A percentile compares a stretch with the other conserved stretches of the same genome.
Evolutionary conservation across 768 basidiomycete genomes (phyloP).

Genomic region (Pleurotus tuber-regium): DNA sequence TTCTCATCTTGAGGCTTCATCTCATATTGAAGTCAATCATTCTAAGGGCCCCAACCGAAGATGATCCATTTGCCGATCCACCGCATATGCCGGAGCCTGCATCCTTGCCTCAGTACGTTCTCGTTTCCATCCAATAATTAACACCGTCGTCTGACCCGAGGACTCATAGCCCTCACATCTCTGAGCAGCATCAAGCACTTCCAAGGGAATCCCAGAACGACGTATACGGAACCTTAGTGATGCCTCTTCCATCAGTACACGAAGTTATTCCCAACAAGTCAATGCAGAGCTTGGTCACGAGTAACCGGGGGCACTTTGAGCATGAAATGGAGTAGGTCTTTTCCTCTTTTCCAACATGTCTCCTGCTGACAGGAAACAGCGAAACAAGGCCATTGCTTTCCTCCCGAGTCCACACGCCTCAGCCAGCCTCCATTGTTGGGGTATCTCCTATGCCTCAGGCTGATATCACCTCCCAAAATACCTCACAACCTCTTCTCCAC

Average conservation of each 20-base stretch:
- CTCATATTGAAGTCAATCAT: slow-evolving; percentile 6
- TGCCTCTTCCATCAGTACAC: slow-evolving; percentile 42
- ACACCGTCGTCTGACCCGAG: not conserved
- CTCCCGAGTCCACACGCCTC: slow-evolving; percentile 27
- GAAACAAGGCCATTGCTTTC: slow-evolving; percentile 54
- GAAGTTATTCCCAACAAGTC: slow-evolving; percentile 36
- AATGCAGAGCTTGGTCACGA: slow-evolving; percentile 12
- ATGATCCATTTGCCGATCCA: slow-evolving; percentile 34
- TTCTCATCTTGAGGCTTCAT: not conserved
- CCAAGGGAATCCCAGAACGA: slow-evolving; percentile 22
- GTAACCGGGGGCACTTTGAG: slow-evolving; percentile 7
- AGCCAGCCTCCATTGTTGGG: slow-evolving; percentile 16
- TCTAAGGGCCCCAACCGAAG: slow-evolving; percentile 13
- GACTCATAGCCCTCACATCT: slow-evolving; percentile 18
- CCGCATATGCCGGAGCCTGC: slow-evolving; percentile 21
- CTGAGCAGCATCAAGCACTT: slow-evolving; percentile 17
- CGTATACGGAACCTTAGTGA: slow-evolving; percentile 26
- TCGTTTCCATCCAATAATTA: not conserved
- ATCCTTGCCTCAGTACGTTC: slow-evolving; percentile 24
- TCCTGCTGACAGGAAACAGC: slow-evolving; percentile 25
- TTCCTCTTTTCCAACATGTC: not conserved
- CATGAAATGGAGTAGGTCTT: slow-evolving; percentile 29
- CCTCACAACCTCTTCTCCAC: slow-evolving; percentile 35
- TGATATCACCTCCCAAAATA: slow-evolving; percentile 17
- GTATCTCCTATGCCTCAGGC: slow-evolving; percentile 21